These are phyloP conservation scores for Fusarium sp. DNA, from an alignment of 2,329 filamentous ascomycete genomes.

Conservation along the genomic window DNA sequence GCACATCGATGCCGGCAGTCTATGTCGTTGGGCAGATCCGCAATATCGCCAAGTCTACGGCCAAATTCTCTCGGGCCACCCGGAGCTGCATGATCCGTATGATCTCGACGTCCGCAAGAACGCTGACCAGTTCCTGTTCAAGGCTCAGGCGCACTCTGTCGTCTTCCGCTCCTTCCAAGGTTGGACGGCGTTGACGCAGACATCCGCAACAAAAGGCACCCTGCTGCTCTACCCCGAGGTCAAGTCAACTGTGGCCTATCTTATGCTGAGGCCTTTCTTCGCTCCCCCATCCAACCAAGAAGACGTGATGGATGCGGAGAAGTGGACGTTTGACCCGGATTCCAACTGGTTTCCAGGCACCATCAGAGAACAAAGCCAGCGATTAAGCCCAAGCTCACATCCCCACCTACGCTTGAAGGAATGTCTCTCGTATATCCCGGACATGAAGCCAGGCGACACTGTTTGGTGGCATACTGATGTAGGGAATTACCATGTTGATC, in stretches of 20 bases:
- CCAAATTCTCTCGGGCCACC: conserved; percentile 52
- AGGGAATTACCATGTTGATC: not conserved
- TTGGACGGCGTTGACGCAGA: conserved; percentile 56
- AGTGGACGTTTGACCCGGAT: conserved; percentile 35
- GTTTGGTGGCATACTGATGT: conserved; percentile 32
- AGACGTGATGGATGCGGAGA: conserved; percentile 46
- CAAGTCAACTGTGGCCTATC: conserved; percentile 4
- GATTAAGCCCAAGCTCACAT: conserved; percentile 19
- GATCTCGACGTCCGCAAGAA: conserved; percentile 51
- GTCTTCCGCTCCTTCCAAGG: conserved; percentile 56
- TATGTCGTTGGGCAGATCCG: conserved; percentile 57
- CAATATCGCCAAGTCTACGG: conserved; percentile 53
- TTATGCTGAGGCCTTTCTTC: conserved; percentile 19
- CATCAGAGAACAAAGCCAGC: conserved; percentile 21
- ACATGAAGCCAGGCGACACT: conserved; percentile 17
- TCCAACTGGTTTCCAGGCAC: conserved; percentile 18
- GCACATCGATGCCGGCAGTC: conserved; percentile 58
- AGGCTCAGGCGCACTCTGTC: conserved; percentile 51
- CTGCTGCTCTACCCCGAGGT: conserved; percentile 53
- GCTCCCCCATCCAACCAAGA: not conserved
- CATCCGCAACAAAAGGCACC: conserved; percentile 50
- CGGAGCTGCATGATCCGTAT: conserved; percentile 52
- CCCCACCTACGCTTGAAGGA: conserved; percentile 17
- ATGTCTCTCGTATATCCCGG: conserved; percentile 15
- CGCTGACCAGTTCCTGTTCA: conserved; percentile 51